phyloP scores from a whole-genome alignment of 139 green algal species.

The Zygnema circumcarinatum region DNA sequence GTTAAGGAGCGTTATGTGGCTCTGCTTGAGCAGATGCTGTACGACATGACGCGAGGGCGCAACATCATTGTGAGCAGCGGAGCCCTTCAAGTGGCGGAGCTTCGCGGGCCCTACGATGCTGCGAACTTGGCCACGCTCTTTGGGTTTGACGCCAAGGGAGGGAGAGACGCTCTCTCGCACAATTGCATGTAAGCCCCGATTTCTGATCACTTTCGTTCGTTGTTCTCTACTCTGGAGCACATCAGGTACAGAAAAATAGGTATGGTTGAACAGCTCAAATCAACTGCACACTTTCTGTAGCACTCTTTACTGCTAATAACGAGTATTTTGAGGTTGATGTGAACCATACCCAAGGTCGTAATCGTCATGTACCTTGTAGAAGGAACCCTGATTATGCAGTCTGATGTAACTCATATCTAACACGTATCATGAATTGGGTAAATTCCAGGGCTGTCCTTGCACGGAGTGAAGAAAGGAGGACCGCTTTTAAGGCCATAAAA shows the following conservation, averaged over 20 bases:
- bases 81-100: not conserved
- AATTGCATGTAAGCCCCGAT: not conserved
- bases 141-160: not conserved
- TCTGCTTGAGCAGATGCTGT: constrained; percentile 4
- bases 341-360: not conserved
- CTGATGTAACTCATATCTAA: not conserved
- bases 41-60: not conserved
- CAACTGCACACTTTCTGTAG: not conserved
- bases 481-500: not conserved
- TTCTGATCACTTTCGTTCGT: not conserved
- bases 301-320: not conserved
- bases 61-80: constrained; percentile 17
- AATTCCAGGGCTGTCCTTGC: not conserved
- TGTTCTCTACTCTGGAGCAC: not conserved
- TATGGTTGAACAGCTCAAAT: not conserved
- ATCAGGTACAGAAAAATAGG: not conserved
- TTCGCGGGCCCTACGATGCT: not conserved
- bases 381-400: not conserved
- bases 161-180: constrained; percentile 2
- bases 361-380: no score
- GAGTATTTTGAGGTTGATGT: not conserved
- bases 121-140: constrained; percentile 6
- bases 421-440: not conserved
- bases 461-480: not conserved
- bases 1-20: no score